Base-by-base conservation (phyloP, 495 filamentous ascomycete species). In the Penicillium parvum region DNA sequence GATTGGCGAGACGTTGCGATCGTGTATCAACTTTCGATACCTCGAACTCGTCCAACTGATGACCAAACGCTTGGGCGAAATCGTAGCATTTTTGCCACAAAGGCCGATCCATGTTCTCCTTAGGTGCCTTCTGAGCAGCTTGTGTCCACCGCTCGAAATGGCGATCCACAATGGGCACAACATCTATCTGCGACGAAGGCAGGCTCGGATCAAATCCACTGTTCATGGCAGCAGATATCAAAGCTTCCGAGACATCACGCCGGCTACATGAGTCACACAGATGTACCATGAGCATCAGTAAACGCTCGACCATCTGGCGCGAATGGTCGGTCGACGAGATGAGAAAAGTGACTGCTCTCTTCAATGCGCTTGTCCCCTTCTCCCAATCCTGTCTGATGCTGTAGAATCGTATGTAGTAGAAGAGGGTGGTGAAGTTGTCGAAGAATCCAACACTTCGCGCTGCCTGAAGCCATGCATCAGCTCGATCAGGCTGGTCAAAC, bases 401-500 rank as follows among this genome's bases (percentile, higher is more conserved):
- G 52, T 67, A 73, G 32, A 68, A 72, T 32, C 57, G 54, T 27
- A 72, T 36, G 41, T 71, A 73, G 10, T 56, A 52, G 29, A 52
- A 59, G 9, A 73, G 46, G 7, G 64, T 71, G 9, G 52, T 50
- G 39, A 61, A 65, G 35, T 65, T 59, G 38, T 73, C 70, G 43
- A 71, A 57, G 32, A 64, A 72, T 14, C 70, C 68, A 5, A 46
- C 40, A n/a, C 50, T 40, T 22, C 68, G 55, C 7, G 66, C 66
- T 26, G 55, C 55, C 20, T 66, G 57, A 10, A 68, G 58, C 48
- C 62, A 73, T 10, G 70, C 70, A 20, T 72, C 66, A 10, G 70
- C 70, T 52, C 67, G 54, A 11, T 71, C 59, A 3, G 66, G 68
- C 32, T 73, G 70, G 25, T 71, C 58, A 18, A 73, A 73, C 1